Evolutionary conservation across 2,329 filamentous ascomycete genomes (phyloP).

Genomic region (Falciphora oryzae): DNA sequence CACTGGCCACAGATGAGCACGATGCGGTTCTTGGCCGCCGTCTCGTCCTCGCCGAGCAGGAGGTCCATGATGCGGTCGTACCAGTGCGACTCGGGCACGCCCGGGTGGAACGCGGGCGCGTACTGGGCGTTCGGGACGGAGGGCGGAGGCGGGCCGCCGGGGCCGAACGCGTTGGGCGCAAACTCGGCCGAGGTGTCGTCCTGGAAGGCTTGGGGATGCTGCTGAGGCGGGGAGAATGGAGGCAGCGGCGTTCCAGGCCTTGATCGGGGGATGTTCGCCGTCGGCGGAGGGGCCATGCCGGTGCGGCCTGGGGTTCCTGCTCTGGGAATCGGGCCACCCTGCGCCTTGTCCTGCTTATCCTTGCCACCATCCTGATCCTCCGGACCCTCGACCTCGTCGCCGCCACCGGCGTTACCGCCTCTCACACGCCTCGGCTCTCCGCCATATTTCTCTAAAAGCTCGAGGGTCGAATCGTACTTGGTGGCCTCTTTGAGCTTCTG

Average conservation of each 20-base stretch:
- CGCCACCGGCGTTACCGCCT: conserved; percentile 14
- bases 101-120: conserved; percentile 14
- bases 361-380: conserved; percentile 12
- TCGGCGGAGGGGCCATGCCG: conserved; percentile 51
- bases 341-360: conserved; percentile 14
- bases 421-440: conserved; percentile 41
- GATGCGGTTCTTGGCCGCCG: conserved; percentile 81
- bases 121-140: conserved; percentile 20
- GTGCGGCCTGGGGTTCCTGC: conserved; percentile 32
- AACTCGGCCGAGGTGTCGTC: conserved; percentile 55
- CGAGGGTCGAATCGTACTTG: conserved; percentile 90
- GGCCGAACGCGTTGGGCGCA: conserved; percentile 63
- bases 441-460: conserved; percentile 92
- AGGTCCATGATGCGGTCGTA: conserved; percentile 93
- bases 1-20: conserved; percentile 80
- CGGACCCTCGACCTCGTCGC: conserved; percentile 9
- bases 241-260: conserved; percentile 25
- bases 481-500: conserved; percentile 92
- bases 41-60: conserved; percentile 91
- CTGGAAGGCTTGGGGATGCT: background rate
- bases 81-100: conserved; percentile 58
- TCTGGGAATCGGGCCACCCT: conserved; percentile 10
- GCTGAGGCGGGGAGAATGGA: background rate
- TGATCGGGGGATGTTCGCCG: conserved; percentile 51
- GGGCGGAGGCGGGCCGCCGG: conserved; percentile 19